Evolutionary conservation across 176 grass and related monocot species (phyloP), one percentile per base, ranked within the genome.

Genomic region (Musa schizocarpa): DNA sequence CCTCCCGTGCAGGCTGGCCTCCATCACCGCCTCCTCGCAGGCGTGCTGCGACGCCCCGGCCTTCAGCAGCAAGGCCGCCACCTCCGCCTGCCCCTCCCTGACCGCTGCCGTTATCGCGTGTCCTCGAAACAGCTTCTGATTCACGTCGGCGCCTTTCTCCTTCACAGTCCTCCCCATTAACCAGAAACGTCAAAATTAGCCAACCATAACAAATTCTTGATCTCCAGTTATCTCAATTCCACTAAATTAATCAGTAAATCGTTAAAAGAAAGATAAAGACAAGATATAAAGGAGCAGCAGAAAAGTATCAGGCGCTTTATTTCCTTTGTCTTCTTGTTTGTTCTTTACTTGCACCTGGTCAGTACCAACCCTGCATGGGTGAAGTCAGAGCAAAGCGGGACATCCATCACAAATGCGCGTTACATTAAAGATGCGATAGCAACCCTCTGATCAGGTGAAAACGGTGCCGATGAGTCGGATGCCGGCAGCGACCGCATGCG

Each of bases 11-110:
- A 87, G 65, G 43, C 88, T 85, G 9, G 91, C 90, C 86, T 99
- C 95, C 34, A 99, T 86, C 76, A 99, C 74, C 74, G 95, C 95
- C 78, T 99, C 95, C 84, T 99, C 95, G 75, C 95, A 99, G 0
- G 95, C 90, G 5, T 82, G 91, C 81, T 99, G 95, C 52, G 90
- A 93, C 25, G 95, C 82, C 13, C 95, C 95, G 0, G 91, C 86
- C 66, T 84, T 86, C 67, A 94, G 75, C 78, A 94, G 82, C 79
- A 89, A 68, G 82, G 80, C 88, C 17, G 86, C 95, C 73, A 91
- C 90, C 78, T 94, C 86, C 2, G 82, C 79, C 25, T 75, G 80
- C 24, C 95, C 95, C 70, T 99, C 95, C 54, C 95, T 71, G 29
- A 86, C 91, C 11, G 95, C 90, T 0, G 90, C 95, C 50, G 91